Conservation (phyloP, 2,329 filamentous ascomycete genomes). For the Trichoderma arundinaceum region DNA sequence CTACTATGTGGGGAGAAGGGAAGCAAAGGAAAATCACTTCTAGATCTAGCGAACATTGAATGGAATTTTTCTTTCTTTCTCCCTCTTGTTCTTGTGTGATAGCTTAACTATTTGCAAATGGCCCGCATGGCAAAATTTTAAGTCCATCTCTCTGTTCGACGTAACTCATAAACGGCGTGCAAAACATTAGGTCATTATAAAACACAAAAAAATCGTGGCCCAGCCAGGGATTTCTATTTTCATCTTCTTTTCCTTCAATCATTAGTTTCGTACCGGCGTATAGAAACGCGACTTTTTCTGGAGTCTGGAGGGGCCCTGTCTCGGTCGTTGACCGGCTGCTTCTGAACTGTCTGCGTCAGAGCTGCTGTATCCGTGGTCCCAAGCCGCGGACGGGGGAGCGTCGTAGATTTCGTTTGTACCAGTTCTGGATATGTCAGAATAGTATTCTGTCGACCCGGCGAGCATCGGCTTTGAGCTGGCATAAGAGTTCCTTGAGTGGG, state of each 20-base stretch:
- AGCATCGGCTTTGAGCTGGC: conserved; percentile 24
- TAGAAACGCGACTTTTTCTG: conserved; percentile 26
- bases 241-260: background rate
- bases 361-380: conserved; percentile 29
- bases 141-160: conserved; percentile 8
- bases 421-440: conserved; percentile 19
- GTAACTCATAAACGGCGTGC: conserved; percentile 28
- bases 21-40: background rate
- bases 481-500: conserved; percentile 22
- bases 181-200: conserved; percentile 29
- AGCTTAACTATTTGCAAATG: conserved; percentile 24
- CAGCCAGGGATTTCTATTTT: background rate
- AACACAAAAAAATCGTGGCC: conserved; percentile 1
- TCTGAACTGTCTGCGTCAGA: conserved; percentile 26
- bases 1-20: background rate
- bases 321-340: conserved; percentile 20
- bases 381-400: conserved; percentile 2
- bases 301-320: conserved; percentile 12
- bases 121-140: conserved; percentile 21
- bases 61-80: background rate
- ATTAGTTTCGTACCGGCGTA: conserved; percentile 3
- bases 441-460: conserved; percentile 16
- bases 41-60: background rate
- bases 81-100: background rate
- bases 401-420: conserved; percentile 16